Evolutionary conservation across 2,329 filamentous ascomycete genomes (phyloP), one percentile per base, ranked within the genome.

Genomic region (Fusarium bactridioides): DNA sequence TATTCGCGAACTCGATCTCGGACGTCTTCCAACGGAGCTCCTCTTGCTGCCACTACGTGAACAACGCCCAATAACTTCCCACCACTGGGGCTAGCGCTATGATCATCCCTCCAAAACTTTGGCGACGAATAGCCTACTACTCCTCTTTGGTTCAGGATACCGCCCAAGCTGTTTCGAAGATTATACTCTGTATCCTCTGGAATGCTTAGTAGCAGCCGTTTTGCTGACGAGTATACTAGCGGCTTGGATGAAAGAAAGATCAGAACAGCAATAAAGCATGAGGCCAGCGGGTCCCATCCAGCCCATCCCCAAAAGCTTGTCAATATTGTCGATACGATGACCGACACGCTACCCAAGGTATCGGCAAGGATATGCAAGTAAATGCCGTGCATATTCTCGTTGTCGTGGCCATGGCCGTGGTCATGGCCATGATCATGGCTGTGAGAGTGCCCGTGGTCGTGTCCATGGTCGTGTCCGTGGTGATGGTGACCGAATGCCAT

Each of bases 371-470:
- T 93, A 78, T 99, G 96, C 25, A 99, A 86, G 82, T 97, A 99
- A 74, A 99, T 98, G 18, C 96, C 96, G 76, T 96, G 84, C 95
- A 99, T 98, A 79, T 99, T 99, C 77, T 99, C 96, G 80, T 97
- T 97, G 69, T 94, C 92, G 77, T 95, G 92, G n/a, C 78, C 74
- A 64, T 79, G 83, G 69, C 74, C 77, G 40, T 64, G 80, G 27
- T 79, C 79, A 69, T 88, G 84, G 7, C 78, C 68, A 63, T 76
- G 61, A 21, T 53, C 64, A 37, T 76, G 74, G 13, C 58, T 58
- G 38, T 75, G 74, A n/a, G 53, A 59, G 23, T 83, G 81, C 58
- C 78, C 74, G 55, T 84, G 80, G 33, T 78, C 75, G 58, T 85
- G 82, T 7, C 79, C 80, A 62, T 86, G 84, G 25, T 80, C 74